These are phyloP conservation scores for Amyloporia xantha DNA, from an alignment of 768 basidiomycete species.

Conservation along the genomic window DNA sequence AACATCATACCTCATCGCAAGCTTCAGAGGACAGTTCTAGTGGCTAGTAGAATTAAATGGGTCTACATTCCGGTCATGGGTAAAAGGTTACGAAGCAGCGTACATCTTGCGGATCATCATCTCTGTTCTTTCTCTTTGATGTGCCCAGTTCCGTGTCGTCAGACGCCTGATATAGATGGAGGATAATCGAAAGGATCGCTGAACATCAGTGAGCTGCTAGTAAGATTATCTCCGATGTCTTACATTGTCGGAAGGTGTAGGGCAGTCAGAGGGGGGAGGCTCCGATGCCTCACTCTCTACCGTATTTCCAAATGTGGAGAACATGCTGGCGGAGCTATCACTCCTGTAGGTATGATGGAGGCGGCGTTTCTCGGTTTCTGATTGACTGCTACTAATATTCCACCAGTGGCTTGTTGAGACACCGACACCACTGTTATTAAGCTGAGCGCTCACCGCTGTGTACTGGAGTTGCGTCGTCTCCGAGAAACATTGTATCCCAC, in stretches of 20 bases:
- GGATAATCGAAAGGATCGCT: too few species aligned
- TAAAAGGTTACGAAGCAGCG: slow-evolving; percentile 2
- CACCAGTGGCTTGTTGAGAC: too few species aligned
- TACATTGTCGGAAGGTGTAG: slow-evolving; percentile 11
- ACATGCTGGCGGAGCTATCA: slow-evolving; percentile 1
- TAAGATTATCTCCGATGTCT: too few species aligned
- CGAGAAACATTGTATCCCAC: slow-evolving; percentile 19
- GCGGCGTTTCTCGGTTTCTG: neutral
- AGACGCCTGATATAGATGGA: slow-evolving; percentile 6
- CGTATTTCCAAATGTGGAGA: neutral
- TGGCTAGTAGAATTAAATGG: too few species aligned
- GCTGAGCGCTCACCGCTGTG: neutral
- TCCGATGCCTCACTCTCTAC: slow-evolving; percentile 10
- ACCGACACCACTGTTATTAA: too few species aligned
- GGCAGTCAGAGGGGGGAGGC: slow-evolving; percentile 1
- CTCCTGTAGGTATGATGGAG: neutral
- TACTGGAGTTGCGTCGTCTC: slow-evolving; percentile 5
- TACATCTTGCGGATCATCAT: slow-evolving; percentile 8
- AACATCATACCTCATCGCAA: too few species aligned
- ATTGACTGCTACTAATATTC: too few species aligned
- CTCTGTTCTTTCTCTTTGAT: slow-evolving; percentile 18
- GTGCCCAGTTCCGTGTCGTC: slow-evolving; percentile 18
- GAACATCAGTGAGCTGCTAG: neutral
- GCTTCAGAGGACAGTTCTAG: too few species aligned
- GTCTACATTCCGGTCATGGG: too few species aligned